These are phyloP conservation scores for Cyamopsis tetragonoloba DNA, from an alignment of 306 rosid genomes.

Conservation along the genomic window DNA sequence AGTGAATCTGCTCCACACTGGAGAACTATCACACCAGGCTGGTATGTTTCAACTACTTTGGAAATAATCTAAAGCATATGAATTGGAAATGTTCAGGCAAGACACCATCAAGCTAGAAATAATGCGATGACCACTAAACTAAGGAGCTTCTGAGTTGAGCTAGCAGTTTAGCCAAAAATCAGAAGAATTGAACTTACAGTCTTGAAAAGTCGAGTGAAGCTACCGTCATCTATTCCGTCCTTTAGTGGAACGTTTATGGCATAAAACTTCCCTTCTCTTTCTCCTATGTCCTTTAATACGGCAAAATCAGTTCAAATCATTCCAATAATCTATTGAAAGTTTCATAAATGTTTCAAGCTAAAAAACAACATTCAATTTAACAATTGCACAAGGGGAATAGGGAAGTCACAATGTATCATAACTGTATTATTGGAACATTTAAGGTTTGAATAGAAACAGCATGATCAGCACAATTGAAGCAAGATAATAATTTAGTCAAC, in stretches of 20 bases:
- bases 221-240: constrained; percentile 96
- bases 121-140: constrained; percentile 6
- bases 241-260: constrained; percentile 97
- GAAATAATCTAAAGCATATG: constrained; percentile 67
- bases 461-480: background rate
- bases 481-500: background rate
- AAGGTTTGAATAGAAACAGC: constrained; percentile 6
- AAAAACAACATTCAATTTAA: constrained; percentile 1
- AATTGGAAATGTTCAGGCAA: constrained; percentile 19
- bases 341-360: constrained; percentile 17
- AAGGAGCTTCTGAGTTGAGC: constrained; percentile 26
- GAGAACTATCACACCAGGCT: constrained; percentile 92
- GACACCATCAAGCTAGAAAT: constrained; percentile 21
- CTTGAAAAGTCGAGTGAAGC: constrained; percentile 94
- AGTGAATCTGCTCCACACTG: constrained; percentile 99
- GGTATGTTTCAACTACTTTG: constrained; percentile 94
- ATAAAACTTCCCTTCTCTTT: constrained; percentile 93
- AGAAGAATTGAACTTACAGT: constrained; percentile 55
- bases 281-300: constrained; percentile 94
- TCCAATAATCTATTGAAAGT: constrained; percentile 17
- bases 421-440: background rate
- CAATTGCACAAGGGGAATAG: background rate
- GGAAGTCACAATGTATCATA: background rate
- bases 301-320: constrained; percentile 42
- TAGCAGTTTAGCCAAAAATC: constrained; percentile 29